Evolutionary conservation across 2,329 filamentous ascomycete species (phyloP).

Genomic region (Xylaria sp.): DNA sequence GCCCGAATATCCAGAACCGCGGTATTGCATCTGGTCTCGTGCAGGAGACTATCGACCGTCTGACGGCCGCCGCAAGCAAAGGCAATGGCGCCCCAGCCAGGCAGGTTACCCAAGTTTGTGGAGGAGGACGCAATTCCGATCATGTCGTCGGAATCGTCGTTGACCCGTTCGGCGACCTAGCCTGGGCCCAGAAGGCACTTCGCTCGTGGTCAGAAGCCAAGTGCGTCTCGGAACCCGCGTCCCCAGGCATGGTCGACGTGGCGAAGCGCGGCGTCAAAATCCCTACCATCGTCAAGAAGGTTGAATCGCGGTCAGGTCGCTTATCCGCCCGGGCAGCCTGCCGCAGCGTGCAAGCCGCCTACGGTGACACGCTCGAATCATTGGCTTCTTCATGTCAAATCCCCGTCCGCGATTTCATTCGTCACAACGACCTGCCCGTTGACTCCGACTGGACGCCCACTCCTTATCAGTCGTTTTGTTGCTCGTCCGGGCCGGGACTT

Average conservation of each 20-base stretch:
- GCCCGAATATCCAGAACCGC: constrained; percentile 16
- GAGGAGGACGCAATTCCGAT: constrained; percentile 6
- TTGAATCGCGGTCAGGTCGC: constrained; percentile 7
- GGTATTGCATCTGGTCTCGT: constrained; percentile 15
- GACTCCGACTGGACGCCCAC: constrained; percentile 12
- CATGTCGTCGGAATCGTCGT: constrained; percentile 14
- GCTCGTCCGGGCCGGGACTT: constrained; percentile 6
- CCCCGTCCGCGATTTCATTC: constrained; percentile 8
- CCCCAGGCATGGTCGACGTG: background rate
- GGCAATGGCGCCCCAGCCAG: constrained; percentile 6
- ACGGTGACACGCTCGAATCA: constrained; percentile 16
- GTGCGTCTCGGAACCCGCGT: constrained; percentile 11
- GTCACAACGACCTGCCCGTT: constrained; percentile 12
- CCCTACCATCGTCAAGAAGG: constrained; percentile 5
- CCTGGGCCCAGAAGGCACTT: constrained; percentile 12
- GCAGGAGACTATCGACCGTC: constrained; percentile 12
- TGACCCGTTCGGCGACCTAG: constrained; percentile 14
- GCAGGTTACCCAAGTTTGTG: constrained; percentile 16
- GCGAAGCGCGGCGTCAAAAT: background rate
- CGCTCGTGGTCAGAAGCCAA: constrained; percentile 15
- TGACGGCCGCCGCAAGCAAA: constrained; percentile 7
- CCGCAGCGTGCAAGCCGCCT: constrained; percentile 7
- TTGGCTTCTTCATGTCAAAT: constrained; percentile 15
- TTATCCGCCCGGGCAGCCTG: background rate
- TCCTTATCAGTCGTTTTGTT: constrained; percentile 11